A percentile compares a stretch with the other conserved stretches of the same genome.
Evolutionary conservation across 306 rosid species (phyloP).

Genomic region (Leucaena leucocephala): DNA sequence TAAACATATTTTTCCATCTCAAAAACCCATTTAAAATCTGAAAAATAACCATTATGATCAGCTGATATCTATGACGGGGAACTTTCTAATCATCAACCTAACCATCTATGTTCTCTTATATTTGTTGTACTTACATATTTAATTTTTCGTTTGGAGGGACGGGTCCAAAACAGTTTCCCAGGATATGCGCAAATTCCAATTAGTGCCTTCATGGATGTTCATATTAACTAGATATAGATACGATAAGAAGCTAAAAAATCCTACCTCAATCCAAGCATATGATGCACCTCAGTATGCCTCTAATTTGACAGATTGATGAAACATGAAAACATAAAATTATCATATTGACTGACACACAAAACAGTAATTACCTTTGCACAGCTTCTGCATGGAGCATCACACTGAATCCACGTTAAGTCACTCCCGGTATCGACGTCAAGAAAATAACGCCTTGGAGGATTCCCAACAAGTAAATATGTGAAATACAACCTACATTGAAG

Average conservation of each 20-base stretch:
- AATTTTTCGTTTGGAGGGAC: background rate
- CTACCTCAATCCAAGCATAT: conserved; percentile 10
- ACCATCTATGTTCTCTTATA: conserved; percentile 1
- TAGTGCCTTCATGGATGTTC: background rate
- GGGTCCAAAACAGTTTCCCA: background rate
- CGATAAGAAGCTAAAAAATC: background rate
- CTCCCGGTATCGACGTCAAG: conserved; percentile 87
- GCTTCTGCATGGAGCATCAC: conserved; percentile 86
- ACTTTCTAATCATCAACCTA: conserved; percentile 20
- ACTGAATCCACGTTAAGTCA: conserved; percentile 87
- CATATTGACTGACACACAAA: background rate
- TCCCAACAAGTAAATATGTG: conserved; percentile 64
- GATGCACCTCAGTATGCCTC: conserved; percentile 7
- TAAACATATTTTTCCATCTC: conserved; percentile 28
- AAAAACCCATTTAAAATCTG: conserved; percentile 8
- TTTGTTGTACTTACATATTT: background rate
- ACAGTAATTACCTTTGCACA: conserved; percentile 71
- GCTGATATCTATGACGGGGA: conserved; percentile 1
- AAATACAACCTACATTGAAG: conserved; percentile 61
- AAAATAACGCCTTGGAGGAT: conserved; percentile 75
- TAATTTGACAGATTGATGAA: conserved; percentile 1
- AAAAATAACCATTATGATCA: conserved; percentile 17
- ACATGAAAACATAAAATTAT: background rate
- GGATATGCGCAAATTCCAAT: conserved; percentile 1
- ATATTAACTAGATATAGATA: conserved; percentile 16